Conservation (phyloP, 179 eudicot species). For the Sideroxylon spinosum region DNA sequence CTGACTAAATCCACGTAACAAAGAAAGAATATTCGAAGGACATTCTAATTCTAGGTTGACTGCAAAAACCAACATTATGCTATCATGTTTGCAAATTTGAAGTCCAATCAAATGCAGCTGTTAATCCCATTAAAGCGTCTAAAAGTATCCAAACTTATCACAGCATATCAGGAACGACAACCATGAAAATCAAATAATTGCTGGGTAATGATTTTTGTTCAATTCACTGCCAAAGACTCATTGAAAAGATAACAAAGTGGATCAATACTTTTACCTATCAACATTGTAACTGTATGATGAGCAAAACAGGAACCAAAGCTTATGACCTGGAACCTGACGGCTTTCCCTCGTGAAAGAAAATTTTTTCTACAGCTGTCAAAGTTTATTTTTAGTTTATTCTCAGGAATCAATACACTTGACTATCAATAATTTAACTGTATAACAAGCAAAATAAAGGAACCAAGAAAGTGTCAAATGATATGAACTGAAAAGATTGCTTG, state of each 20-base stretch:
- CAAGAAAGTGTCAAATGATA: slow-evolving; percentile 9
- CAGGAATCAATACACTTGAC: too few relatives aligned
- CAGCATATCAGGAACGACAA: background rate
- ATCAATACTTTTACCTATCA: background rate
- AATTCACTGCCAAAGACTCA: too few relatives aligned
- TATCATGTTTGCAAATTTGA: background rate
- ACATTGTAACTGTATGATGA: too few relatives aligned
- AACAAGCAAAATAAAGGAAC: background rate
- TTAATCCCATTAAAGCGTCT: background rate
- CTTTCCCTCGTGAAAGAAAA: too few relatives aligned
- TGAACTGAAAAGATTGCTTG: background rate
- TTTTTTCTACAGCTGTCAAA: too few relatives aligned
- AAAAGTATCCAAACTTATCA: background rate
- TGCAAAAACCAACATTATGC: background rate
- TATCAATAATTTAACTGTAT: background rate
- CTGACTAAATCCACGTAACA: too few relatives aligned
- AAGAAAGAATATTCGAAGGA: background rate
- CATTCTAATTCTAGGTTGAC: too few relatives aligned
- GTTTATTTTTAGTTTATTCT: background rate
- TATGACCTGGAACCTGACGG: too few relatives aligned
- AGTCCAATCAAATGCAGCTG: background rate
- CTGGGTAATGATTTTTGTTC: too few relatives aligned
- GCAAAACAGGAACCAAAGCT: too few relatives aligned
- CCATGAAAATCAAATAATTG: too few relatives aligned
- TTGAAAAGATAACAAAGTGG: background rate